Percentiles rank a stretch among this genome's conserved stretches.
These are phyloP conservation scores for Neonectria neomacrospora DNA, from an alignment of 2,329 filamentous ascomycete species.

Conservation along the genomic window DNA sequence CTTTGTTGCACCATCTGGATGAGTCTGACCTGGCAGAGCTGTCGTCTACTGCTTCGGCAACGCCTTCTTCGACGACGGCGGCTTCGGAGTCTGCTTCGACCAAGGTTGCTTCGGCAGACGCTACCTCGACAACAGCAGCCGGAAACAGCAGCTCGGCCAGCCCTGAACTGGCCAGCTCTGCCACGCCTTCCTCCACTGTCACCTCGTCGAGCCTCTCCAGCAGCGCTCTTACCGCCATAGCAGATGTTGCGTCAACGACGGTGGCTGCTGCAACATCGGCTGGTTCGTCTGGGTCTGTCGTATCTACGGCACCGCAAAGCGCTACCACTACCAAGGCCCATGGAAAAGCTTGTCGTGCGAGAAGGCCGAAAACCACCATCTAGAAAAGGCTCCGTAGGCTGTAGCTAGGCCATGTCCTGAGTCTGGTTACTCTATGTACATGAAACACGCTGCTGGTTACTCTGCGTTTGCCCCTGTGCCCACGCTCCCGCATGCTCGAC, in stretches of 20 bases:
- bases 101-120: not conserved
- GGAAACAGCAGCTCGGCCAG: not conserved
- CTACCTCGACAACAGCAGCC: not conserved
- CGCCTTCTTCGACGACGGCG: not conserved
- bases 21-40: constrained; percentile 3
- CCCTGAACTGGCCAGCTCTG: not conserved
- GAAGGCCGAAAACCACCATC: not conserved
- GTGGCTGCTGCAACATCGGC: not conserved
- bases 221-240: not conserved
- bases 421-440: not conserved
- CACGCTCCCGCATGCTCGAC: not conserved
- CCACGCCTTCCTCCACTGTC: not conserved
- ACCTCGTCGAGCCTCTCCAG: not conserved
- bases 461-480: not conserved
- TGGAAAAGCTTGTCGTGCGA: not conserved
- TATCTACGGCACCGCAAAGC: not conserved
- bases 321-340: not conserved
- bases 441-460: not conserved
- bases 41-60: not conserved
- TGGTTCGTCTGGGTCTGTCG: not conserved
- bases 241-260: not conserved
- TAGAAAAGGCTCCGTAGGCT: not conserved
- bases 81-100: not conserved
- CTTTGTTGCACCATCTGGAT: constrained; percentile 22
- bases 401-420: not conserved